Conservation (phyloP, 2,329 filamentous ascomycete genomes). For the Ophiocordyceps camponoti-floridani region DNA sequence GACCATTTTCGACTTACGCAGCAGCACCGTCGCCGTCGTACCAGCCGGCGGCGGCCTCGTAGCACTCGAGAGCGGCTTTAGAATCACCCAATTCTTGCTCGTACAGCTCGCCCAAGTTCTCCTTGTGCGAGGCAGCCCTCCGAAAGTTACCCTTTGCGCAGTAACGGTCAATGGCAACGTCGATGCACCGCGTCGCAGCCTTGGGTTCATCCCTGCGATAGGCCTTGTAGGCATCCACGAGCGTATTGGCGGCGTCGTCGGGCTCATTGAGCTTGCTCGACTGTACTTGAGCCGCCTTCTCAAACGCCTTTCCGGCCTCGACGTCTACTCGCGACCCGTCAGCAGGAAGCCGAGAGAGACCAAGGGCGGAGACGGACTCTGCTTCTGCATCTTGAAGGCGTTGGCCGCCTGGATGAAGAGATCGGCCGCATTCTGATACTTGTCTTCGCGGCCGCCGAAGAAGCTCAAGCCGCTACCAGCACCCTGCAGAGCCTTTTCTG, state of each 20-base stretch:
- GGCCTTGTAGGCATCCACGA: constrained; percentile 85
- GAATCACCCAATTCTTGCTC: constrained; percentile 66
- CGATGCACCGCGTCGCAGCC: constrained; percentile 65
- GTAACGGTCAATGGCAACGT: constrained; percentile 70
- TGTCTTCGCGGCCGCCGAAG: constrained; percentile 75
- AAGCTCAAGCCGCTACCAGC: constrained; percentile 73
- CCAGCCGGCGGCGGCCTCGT: constrained; percentile 75
- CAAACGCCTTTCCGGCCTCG: constrained; percentile 75
- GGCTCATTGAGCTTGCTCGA: constrained; percentile 69
- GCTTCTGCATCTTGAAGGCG: constrained; percentile 75
- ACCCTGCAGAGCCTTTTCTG: constrained; percentile 63
- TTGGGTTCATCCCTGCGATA: constrained; percentile 75
- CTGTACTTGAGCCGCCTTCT: constrained; percentile 71
- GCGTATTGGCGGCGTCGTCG: constrained; percentile 77
- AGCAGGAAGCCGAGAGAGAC: too few species aligned
- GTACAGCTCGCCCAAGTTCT: constrained; percentile 72
- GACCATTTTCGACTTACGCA: constrained; percentile 40
- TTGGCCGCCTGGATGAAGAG: constrained; percentile 79
- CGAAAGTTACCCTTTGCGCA: constrained; percentile 81
- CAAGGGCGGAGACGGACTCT: constrained; percentile 35
- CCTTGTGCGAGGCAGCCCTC: constrained; percentile 77
- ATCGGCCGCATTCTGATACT: constrained; percentile 78
- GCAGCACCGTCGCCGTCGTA: constrained; percentile 75
- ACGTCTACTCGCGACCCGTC: constrained; percentile 33
- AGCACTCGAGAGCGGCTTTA: constrained; percentile 63